Evolutionary conservation across 169 alveolate species (phyloP).

Genomic region (Toxoplasma gondii): DNA sequence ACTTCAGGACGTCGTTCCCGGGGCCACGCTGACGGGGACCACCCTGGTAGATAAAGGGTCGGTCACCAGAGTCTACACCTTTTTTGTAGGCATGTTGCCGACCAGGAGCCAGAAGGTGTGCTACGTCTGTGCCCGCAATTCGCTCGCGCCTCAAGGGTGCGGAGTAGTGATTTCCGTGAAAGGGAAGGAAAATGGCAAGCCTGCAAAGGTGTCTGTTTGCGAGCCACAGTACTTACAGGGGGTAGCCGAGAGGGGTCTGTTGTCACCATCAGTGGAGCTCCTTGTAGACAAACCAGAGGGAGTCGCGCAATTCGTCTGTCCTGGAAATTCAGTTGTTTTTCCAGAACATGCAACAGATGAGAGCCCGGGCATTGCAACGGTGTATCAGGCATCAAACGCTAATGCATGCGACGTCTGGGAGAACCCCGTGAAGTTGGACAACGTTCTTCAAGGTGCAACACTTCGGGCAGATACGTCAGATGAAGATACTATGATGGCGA

Average conservation of each 20-base stretch:
- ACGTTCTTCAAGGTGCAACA: conserved; percentile 1
- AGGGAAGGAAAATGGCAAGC: background rate
- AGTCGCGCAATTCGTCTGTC: background rate
- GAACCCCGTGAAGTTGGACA: background rate
- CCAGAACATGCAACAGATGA: background rate
- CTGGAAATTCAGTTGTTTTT: background rate
- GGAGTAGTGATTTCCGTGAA: conserved; percentile 1
- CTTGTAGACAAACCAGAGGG: background rate
- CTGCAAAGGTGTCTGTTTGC: background rate
- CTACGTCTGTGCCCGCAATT: conserved; percentile 31
- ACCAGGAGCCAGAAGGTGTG: background rate
- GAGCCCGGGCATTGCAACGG: background rate
- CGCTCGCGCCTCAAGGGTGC: background rate
- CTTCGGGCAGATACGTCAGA: background rate
- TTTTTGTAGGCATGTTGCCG: background rate
- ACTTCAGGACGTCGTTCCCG: background rate
- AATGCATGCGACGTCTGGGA: background rate
- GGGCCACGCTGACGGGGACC: background rate
- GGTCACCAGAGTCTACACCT: background rate
- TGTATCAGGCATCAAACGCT: background rate
- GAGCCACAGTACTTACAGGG: background rate
- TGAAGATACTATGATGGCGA: background rate
- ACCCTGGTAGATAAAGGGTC: background rate
- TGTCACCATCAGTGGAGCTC: background rate
- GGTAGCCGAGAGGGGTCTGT: background rate